Conservation (phyloP, 164 flowering plant genomes). For the Paratinospora sagittata region DNA sequence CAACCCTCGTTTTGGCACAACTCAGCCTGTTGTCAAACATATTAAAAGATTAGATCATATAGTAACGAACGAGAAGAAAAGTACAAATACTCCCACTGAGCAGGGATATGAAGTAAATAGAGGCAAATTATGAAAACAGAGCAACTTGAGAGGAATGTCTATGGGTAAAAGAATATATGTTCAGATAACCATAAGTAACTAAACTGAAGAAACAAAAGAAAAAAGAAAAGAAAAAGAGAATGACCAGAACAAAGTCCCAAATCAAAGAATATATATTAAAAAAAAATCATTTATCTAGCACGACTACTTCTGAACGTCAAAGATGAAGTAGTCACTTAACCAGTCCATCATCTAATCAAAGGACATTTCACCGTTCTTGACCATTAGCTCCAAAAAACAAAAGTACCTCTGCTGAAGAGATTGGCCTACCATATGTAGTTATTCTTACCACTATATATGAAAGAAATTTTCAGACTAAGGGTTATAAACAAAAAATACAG, state of each 20-base stretch:
- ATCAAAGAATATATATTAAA: not conserved
- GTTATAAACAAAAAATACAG: not conserved
- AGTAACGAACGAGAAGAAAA: too few species aligned
- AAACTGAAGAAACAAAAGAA: not conserved
- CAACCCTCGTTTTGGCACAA: slow-evolving; percentile 59
- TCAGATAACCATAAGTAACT: not conserved
- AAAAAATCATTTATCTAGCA: not conserved
- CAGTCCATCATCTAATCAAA: too few species aligned
- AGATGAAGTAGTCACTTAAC: too few species aligned
- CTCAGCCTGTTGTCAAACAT: slow-evolving; percentile 35
- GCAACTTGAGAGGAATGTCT: too few species aligned
- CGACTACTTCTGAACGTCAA: too few species aligned
- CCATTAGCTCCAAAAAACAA: not conserved
- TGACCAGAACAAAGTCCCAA: not conserved
- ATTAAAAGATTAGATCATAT: not conserved
- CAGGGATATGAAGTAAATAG: not conserved
- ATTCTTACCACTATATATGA: too few species aligned
- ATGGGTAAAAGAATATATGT: too few species aligned
- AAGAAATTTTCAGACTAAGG: too few species aligned
- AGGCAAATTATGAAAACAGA: not conserved
- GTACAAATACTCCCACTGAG: too few species aligned
- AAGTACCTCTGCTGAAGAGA: not conserved
- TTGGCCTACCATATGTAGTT: not conserved
- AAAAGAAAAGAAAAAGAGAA: not conserved
- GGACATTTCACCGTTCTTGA: not conserved